Evolutionary conservation across 805 yeast genomes (phyloP).

Genomic region (Spencermartinsiella europaea): DNA sequence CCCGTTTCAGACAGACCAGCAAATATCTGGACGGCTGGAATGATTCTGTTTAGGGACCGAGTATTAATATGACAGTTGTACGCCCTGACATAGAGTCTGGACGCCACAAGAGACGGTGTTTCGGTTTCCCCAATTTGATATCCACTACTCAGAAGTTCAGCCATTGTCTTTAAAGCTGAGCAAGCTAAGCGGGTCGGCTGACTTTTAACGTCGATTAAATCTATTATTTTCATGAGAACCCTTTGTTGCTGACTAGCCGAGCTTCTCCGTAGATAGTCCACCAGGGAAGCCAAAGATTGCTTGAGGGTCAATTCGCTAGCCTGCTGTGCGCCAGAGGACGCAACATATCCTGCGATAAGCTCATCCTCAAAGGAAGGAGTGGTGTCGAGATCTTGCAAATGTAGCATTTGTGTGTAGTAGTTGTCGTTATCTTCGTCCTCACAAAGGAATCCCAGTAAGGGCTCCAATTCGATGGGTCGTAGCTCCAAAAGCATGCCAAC

Average conservation of each 20-base stretch:
- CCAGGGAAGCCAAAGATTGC: constrained; percentile 12
- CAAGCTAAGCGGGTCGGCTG: constrained; percentile 1
- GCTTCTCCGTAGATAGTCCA: constrained; percentile 3
- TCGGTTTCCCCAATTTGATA: constrained; percentile 15
- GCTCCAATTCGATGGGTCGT: constrained; percentile 7
- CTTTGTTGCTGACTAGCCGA: constrained; percentile 2
- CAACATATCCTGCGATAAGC: constrained; percentile 29
- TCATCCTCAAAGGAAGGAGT: constrained; percentile 5
- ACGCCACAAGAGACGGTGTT: constrained; percentile 36
- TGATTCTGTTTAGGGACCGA: constrained; percentile 35
- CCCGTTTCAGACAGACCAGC: constrained; percentile 32
- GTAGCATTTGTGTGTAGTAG: neutral
- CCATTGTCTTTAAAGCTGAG: constrained; percentile 12
- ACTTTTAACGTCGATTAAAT: constrained; percentile 5
- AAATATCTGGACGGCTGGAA: constrained; percentile 41
- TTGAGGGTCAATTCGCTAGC: constrained; percentile 10
- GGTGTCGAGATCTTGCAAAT: neutral
- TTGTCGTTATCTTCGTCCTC: neutral
- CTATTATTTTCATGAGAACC: constrained; percentile 5
- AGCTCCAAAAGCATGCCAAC: constrained; percentile 34
- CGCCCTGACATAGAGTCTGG: constrained; percentile 29
- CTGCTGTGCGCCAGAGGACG: constrained; percentile 25
- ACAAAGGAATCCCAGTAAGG: neutral
- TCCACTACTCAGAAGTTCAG: constrained; percentile 12
- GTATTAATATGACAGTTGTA: constrained; percentile 56